These are phyloP conservation scores for Euclidium syriacum DNA, from an alignment of 345 rosid species.

Conservation along the genomic window DNA sequence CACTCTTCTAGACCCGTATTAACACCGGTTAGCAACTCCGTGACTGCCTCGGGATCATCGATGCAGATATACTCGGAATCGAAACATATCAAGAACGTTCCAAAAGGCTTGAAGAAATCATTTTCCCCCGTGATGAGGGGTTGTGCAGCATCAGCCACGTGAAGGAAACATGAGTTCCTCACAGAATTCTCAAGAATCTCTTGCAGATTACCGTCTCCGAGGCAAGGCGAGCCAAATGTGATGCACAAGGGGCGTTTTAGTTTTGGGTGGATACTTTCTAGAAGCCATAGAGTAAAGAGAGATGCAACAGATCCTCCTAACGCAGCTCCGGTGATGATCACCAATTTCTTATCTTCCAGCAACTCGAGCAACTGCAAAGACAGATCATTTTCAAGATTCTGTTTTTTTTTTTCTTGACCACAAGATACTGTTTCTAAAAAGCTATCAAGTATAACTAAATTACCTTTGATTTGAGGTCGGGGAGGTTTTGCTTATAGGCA, in stretches of 20 bases:
- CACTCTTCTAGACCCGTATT: background rate
- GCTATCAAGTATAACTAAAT: background rate
- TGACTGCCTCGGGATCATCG: constrained; percentile 42
- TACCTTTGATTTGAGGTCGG: constrained; percentile 39
- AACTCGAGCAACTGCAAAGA: background rate
- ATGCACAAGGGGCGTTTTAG: constrained; percentile 48
- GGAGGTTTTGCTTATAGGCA: constrained; percentile 21
- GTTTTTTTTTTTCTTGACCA: background rate
- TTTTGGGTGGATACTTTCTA: constrained; percentile 26
- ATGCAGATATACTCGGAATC: constrained; percentile 35
- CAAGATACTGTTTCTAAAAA: background rate
- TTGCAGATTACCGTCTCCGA: constrained; percentile 41
- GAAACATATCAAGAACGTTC: constrained; percentile 47
- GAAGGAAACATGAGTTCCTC: constrained; percentile 53
- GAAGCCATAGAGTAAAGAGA: constrained; percentile 62
- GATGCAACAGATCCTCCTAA: constrained; percentile 71
- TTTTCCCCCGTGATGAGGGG: background rate
- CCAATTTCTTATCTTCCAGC: background rate
- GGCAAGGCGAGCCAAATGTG: constrained; percentile 62
- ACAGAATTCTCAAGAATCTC: constrained; percentile 28
- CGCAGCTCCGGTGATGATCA: constrained; percentile 51
- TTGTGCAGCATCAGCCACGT: constrained; percentile 21
- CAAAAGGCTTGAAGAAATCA: constrained; percentile 43
- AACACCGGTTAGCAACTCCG: constrained; percentile 5
- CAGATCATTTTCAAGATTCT: background rate